A percentile compares a stretch with the other conserved stretches of the same genome.
Conservation (phyloP, 2,329 filamentous ascomycete species). For the Pyricularia pennisetigena region DNA sequence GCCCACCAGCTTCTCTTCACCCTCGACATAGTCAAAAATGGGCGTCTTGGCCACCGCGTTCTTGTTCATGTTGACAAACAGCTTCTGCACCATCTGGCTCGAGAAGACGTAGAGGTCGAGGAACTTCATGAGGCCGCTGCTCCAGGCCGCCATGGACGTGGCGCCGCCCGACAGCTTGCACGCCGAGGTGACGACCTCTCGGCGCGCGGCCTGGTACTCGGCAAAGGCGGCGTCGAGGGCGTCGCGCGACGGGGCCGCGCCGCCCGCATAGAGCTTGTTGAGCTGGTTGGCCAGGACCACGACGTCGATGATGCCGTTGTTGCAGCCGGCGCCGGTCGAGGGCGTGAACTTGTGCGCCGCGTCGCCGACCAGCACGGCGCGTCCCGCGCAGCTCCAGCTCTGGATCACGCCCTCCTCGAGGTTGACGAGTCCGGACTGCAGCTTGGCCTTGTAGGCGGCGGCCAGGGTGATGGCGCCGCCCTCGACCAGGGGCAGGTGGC, state of each 20-base stretch:
- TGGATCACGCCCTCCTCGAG: slow-evolving; percentile 65
- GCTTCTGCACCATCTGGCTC: neutral
- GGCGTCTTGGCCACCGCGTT: neutral
- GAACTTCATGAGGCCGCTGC: neutral
- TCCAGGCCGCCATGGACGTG: neutral
- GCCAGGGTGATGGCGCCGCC: slow-evolving; percentile 2
- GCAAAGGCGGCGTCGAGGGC: neutral
- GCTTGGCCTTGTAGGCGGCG: slow-evolving; percentile 5
- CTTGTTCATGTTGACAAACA: neutral
- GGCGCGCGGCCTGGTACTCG: neutral
- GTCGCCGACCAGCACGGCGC: slow-evolving; percentile 32
- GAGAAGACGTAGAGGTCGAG: neutral
- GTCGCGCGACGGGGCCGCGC: neutral
- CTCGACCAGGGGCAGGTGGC: slow-evolving; percentile 2
- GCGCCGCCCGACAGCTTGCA: neutral
- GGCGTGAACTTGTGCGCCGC: slow-evolving; percentile 9
- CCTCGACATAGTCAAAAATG: neutral
- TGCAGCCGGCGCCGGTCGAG: slow-evolving; percentile 6
- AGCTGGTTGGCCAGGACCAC: slow-evolving; percentile 9
- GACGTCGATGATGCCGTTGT: slow-evolving; percentile 6
- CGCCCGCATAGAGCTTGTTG: neutral
- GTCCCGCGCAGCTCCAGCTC: slow-evolving; percentile 82
- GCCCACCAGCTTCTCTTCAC: neutral
- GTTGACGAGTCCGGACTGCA: slow-evolving; percentile 2
- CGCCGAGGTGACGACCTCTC: neutral